These are phyloP conservation scores for Syzygium syzygioides DNA, from an alignment of 441 rosid species.

Conservation along the genomic window DNA sequence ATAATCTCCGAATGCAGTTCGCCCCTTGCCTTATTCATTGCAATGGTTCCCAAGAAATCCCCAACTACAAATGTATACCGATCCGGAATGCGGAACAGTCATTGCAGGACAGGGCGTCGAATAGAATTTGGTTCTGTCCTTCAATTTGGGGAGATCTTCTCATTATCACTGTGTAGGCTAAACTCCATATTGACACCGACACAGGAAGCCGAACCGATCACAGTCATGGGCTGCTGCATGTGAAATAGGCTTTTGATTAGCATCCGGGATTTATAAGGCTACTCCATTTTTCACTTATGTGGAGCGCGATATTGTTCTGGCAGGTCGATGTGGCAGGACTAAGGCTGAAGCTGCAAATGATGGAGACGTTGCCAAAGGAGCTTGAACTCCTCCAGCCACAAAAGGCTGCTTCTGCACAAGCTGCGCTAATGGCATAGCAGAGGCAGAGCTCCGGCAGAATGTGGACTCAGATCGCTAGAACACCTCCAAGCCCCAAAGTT, in stretches of 20 bases:
- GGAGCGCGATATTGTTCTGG: not conserved
- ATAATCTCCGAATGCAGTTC: not conserved
- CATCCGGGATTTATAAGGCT: not conserved
- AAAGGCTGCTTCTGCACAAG: conserved; percentile 94
- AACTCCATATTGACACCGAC: not conserved
- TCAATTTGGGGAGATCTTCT: not conserved
- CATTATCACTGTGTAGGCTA: not conserved
- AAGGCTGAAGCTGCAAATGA: conserved; percentile 75
- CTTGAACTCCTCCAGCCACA: conserved; percentile 87
- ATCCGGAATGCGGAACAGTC: not conserved
- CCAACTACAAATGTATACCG: not conserved
- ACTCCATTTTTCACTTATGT: not conserved
- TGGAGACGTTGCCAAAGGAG: conserved; percentile 84
- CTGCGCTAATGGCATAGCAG: conserved; percentile 60
- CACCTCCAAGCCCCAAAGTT: conserved; percentile 36
- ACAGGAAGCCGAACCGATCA: not conserved
- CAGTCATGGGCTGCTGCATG: not conserved
- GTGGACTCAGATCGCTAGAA: conserved; percentile 94
- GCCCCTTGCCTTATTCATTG: not conserved
- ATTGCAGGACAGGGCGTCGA: not conserved
- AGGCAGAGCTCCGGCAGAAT: conserved; percentile 73
- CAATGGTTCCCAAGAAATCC: not conserved
- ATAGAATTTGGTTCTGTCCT: not conserved
- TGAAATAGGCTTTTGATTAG: not conserved
- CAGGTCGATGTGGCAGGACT: conserved; percentile 49